Evolutionary conservation across 805 yeast genomes (phyloP), one percentile per base, ranked within the genome.

Genomic region (Teunomyces kruisii): DNA sequence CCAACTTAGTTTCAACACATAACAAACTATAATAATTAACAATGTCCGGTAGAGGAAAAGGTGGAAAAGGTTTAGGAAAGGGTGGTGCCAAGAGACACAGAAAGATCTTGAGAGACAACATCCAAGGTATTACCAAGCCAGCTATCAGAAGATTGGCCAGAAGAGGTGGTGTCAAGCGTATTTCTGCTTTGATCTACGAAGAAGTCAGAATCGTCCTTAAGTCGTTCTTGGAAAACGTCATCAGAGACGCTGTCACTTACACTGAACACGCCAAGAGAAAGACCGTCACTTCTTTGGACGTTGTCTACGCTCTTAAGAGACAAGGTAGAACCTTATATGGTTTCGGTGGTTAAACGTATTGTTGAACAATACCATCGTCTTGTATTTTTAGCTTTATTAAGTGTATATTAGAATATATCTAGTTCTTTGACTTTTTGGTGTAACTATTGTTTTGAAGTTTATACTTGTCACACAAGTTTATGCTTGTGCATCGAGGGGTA

Each of bases 131-230:
- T 72, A 92, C 99, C 55, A 92, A 92, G 84, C 99, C 99, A 70
- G 99, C 99, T 70, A 92, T 92, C 70, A 90, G 99, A 83, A 92
- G 99, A 88, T 86, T 92, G 67, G 99, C 99, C 43, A 92, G 99
- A 86, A 90, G 99, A 88, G 99, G 99, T 80, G 99, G 99, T 91
- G 99, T 92, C 70, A 92, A 92, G 86, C 96, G 99, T 88, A 92
- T 92, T 67, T 92, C 98, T 54, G 98, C 96, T 74, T 80, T 91
- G 71, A 92, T 92, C 73, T 92, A 92, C 81, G 99, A 92, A 79
- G 97, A 92, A 80, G 96, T 94, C 68, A 90, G 99, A 82, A 91
- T 86, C 61, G 97, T 94, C 59, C 81, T 92, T 59, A 91, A 91
- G 80, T 80, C 96, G 47, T 92, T 92, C 86, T 83, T 92, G 72